phyloP scores from a whole-genome alignment of 208 protist genomes.

The Sergeia podlipaevii region DNA sequence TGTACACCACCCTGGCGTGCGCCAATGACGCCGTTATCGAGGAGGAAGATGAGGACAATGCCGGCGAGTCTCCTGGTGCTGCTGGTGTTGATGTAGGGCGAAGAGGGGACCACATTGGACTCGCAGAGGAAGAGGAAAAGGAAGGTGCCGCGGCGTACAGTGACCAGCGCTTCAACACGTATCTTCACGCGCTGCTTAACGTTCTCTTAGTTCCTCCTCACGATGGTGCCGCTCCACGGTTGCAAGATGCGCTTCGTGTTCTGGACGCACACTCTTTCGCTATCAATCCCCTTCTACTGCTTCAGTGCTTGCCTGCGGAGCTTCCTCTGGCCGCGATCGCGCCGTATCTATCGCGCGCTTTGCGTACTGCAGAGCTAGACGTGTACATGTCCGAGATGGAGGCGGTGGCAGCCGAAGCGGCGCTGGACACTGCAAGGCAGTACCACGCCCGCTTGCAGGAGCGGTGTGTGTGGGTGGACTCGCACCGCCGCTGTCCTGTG shows the following conservation, averaged over 20 bases:
- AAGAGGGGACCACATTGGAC: background rate
- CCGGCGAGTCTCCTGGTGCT: no score
- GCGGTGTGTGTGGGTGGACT: slow-evolving; percentile 37
- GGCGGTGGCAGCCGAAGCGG: slow-evolving; percentile 12
- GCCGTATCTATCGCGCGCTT: slow-evolving; percentile 34
- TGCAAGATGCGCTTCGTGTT: slow-evolving; percentile 29
- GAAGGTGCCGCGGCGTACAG: background rate
- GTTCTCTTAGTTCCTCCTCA: slow-evolving; percentile 36
- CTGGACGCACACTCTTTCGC: slow-evolving; percentile 19
- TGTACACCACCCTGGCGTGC: no score
- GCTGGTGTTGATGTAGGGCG: no score
- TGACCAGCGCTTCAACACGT: slow-evolving; percentile 25
- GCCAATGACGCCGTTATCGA: no score
- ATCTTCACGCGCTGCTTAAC: slow-evolving; percentile 43
- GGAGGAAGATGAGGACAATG: no score
- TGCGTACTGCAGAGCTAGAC: slow-evolving; percentile 28
- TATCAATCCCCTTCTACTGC: slow-evolving; percentile 31
- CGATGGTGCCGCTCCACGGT: slow-evolving; percentile 9
- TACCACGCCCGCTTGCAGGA: slow-evolving; percentile 22
- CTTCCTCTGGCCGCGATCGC: slow-evolving; percentile 23
- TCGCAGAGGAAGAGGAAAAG: background rate
- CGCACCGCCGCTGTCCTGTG: slow-evolving; percentile 27
- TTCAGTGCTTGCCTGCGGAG: slow-evolving; percentile 34
- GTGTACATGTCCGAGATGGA: slow-evolving; percentile 17
- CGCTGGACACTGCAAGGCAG: slow-evolving; percentile 8